Conservation (phyloP, 352 stramenopile species). For the Pythium brachiatum region DNA sequence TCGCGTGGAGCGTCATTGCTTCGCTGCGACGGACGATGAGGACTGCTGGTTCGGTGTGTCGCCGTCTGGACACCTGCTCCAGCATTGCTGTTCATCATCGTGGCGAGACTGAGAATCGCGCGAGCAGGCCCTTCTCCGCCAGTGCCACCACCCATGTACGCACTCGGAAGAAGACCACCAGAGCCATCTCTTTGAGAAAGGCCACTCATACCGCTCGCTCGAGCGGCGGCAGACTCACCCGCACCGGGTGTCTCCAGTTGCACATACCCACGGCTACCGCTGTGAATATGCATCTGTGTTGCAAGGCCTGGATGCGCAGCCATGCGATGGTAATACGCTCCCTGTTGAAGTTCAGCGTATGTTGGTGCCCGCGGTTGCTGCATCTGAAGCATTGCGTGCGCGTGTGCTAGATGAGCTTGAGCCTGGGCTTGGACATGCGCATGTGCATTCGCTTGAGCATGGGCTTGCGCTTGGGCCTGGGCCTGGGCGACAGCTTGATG, state of each 20-base stretch:
- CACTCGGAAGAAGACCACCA: constrained; percentile 9
- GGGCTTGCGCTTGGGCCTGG: constrained; percentile 27
- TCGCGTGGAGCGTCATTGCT: constrained; percentile 4
- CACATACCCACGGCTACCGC: constrained; percentile 17
- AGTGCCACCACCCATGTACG: constrained; percentile 1
- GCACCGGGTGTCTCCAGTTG: constrained; percentile 10
- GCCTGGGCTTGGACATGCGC: constrained; percentile 38
- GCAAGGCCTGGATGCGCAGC: constrained; percentile 27
- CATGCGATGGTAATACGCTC: constrained; percentile 55
- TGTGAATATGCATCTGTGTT: constrained; percentile 12
- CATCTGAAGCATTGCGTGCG: constrained; percentile 50
- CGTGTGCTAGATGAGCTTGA: constrained; percentile 44
- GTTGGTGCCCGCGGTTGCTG: constrained; percentile 35
- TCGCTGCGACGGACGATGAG: constrained; percentile 7
- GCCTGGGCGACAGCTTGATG: constrained; percentile 40
- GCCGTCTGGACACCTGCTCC: constrained; percentile 11
- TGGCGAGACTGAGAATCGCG: constrained; percentile 55
- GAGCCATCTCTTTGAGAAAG: constrained; percentile 12
- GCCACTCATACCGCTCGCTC: not conserved
- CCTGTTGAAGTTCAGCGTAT: constrained; percentile 48
- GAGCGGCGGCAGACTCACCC: not conserved
- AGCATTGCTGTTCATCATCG: constrained; percentile 38
- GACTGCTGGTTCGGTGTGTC: constrained; percentile 19
- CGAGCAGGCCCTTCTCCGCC: constrained; percentile 46
- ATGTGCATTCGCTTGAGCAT: constrained; percentile 27